These are phyloP conservation scores for Acanthamoeba healyi DNA, from an alignment of 208 protist genomes.

Conservation along the genomic window DNA sequence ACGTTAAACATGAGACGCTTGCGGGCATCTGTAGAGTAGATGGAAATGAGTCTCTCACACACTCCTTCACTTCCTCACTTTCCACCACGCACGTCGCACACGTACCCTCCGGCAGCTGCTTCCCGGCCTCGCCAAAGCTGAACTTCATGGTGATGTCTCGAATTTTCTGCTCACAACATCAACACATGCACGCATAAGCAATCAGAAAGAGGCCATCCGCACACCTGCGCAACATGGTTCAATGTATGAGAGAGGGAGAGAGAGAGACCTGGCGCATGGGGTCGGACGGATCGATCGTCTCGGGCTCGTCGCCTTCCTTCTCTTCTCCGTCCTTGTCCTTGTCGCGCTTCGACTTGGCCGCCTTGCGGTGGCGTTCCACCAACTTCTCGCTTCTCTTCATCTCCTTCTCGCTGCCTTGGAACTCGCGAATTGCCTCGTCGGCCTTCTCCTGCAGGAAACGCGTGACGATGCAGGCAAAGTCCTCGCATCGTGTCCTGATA, in stretches of 20 bases:
- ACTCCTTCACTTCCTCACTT: not conserved
- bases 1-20: not conserved
- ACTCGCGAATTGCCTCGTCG: not conserved
- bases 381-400: not conserved
- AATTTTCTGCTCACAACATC: slow-evolving; percentile 6
- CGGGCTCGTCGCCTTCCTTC: not conserved
- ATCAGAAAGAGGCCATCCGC: too few species aligned
- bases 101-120: slow-evolving; percentile 1
- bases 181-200: not conserved
- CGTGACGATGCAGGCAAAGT: not conserved
- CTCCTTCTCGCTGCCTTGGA: not conserved
- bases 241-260: not conserved
- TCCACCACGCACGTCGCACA: not conserved
- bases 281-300: not conserved
- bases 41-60: not conserved
- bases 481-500: not conserved
- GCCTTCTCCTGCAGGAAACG: not conserved
- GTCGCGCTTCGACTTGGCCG: not conserved
- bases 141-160: slow-evolving; percentile 23
- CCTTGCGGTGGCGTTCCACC: not conserved
- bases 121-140: slow-evolving; percentile 25
- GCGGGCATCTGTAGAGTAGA: not conserved
- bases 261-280: not conserved
- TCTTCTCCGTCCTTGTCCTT: not conserved
- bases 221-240: too few species aligned